A percentile compares a stretch with the other conserved stretches of the same genome.
Evolutionary conservation across 352 stramenopile species (phyloP).

Genomic region (Bremia lactucae): DNA sequence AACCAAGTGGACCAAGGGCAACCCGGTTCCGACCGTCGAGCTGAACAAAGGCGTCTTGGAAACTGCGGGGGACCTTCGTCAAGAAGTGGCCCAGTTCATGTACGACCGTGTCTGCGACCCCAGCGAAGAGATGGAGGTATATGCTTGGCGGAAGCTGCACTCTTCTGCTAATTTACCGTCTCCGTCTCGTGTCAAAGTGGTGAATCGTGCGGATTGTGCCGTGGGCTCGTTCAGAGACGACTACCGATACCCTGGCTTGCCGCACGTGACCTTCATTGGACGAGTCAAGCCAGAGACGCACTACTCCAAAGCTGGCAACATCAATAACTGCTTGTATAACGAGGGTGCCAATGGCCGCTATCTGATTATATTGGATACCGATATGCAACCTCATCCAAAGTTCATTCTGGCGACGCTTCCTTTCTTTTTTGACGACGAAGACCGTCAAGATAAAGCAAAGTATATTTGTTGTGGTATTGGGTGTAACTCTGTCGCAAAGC

Average conservation of each 20-base stretch:
- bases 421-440: slow-evolving; percentile 76
- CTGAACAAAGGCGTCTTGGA: slow-evolving; percentile 78
- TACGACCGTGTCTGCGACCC: slow-evolving; percentile 76
- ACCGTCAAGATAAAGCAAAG: slow-evolving; percentile 63
- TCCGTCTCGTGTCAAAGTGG: slow-evolving; percentile 44
- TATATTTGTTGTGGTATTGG: slow-evolving; percentile 66
- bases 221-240: slow-evolving; percentile 76
- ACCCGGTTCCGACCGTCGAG: slow-evolving; percentile 52
- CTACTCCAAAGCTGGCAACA: slow-evolving; percentile 84
- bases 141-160: slow-evolving; percentile 76
- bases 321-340: slow-evolving; percentile 84
- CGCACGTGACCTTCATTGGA: slow-evolving; percentile 66
- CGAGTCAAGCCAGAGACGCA: slow-evolving; percentile 71
- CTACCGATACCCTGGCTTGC: slow-evolving; percentile 68
- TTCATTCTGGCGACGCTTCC: slow-evolving; percentile 63
- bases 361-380: slow-evolving; percentile 71
- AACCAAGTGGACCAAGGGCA: slow-evolving; percentile 70
- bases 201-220: slow-evolving; percentile 60
- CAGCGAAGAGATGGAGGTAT: slow-evolving; percentile 79
- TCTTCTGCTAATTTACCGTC: slow-evolving; percentile 72
- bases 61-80: slow-evolving; percentile 63
- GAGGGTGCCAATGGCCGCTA: slow-evolving; percentile 71
- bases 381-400: slow-evolving; percentile 77
- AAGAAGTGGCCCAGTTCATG: slow-evolving; percentile 80
- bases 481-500: slow-evolving; percentile 68